Evolutionary conservation across 177 flowering plant species (phyloP).

Genomic region (Telopea speciosissima): DNA sequence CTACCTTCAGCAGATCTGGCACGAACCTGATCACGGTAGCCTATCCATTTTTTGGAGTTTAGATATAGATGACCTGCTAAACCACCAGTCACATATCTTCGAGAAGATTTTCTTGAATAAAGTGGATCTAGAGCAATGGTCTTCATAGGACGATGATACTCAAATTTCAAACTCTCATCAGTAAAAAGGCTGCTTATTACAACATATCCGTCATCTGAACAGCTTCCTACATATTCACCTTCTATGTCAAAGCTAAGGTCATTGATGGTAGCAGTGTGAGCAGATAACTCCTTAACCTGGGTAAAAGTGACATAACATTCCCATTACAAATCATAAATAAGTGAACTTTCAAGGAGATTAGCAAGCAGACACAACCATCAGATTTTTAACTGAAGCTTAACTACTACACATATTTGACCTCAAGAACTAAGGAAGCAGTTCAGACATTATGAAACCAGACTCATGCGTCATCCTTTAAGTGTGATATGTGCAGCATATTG

Average conservation of each 20-base stretch:
- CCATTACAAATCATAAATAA: neutral
- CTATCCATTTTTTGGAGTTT: constrained; percentile 86
- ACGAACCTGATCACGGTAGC: constrained; percentile 86
- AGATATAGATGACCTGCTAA: constrained; percentile 84
- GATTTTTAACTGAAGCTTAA: neutral
- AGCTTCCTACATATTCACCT: constrained; percentile 93
- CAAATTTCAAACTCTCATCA: constrained; percentile 82
- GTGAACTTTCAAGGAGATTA: neutral
- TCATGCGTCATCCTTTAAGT: neutral
- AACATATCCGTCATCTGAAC: constrained; percentile 97
- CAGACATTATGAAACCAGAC: neutral
- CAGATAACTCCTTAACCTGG: constrained; percentile 80
- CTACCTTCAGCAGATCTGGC: neutral
- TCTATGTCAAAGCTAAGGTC: constrained; percentile 91
- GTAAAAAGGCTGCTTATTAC: constrained; percentile 83
- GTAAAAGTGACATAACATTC: constrained; percentile 8
- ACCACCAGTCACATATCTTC: constrained; percentile 96
- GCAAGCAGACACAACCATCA: neutral
- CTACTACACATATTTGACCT: neutral
- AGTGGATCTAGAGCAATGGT: constrained; percentile 93
- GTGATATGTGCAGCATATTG: neutral
- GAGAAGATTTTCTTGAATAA: constrained; percentile 67
- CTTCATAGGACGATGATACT: constrained; percentile 96
- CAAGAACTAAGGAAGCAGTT: neutral
- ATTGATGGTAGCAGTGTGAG: constrained; percentile 85